Evolutionary conservation across 805 yeast genomes (phyloP).

Genomic region (Kodamaea hsintzibuensis): DNA sequence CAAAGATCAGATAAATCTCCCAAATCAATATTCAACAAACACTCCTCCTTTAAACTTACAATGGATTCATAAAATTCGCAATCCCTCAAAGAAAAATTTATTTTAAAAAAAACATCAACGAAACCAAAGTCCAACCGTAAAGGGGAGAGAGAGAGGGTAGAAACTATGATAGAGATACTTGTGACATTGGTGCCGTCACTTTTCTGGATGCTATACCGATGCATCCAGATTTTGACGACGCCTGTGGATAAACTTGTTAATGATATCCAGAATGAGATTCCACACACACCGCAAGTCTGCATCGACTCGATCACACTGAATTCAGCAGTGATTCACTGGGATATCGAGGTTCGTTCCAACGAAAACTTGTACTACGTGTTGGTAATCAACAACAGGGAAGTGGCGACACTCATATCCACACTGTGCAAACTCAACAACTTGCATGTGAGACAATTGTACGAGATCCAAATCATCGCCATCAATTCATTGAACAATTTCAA

Average conservation of each 20-base stretch:
- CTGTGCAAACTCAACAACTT: conserved; percentile 37
- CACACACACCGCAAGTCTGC: conserved; percentile 55
- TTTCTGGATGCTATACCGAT: conserved; percentile 42
- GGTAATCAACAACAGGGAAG: conserved; percentile 36
- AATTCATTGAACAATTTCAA: conserved; percentile 36
- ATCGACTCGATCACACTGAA: conserved; percentile 51
- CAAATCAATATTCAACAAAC: background rate
- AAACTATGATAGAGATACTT: conserved; percentile 24
- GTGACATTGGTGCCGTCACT: conserved; percentile 33
- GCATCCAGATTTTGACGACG: conserved; percentile 36
- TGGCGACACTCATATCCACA: conserved; percentile 35
- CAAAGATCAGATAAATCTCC: background rate
- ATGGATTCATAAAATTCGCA: background rate
- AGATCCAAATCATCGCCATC: conserved; percentile 38
- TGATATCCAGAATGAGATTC: conserved; percentile 52
- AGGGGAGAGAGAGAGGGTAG: background rate
- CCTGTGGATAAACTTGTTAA: conserved; percentile 50
- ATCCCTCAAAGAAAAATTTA: background rate
- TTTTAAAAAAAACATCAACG: background rate
- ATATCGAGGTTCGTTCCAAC: conserved; percentile 30
- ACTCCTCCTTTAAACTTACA: background rate
- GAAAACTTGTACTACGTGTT: conserved; percentile 36
- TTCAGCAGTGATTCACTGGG: conserved; percentile 59
- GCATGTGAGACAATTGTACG: conserved; percentile 27
- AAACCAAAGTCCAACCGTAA: background rate